A percentile compares a stretch with the other conserved stretches of the same genome.
Conservation (phyloP, 106 monocot genomes). For the Gastrodia elata region DNA sequence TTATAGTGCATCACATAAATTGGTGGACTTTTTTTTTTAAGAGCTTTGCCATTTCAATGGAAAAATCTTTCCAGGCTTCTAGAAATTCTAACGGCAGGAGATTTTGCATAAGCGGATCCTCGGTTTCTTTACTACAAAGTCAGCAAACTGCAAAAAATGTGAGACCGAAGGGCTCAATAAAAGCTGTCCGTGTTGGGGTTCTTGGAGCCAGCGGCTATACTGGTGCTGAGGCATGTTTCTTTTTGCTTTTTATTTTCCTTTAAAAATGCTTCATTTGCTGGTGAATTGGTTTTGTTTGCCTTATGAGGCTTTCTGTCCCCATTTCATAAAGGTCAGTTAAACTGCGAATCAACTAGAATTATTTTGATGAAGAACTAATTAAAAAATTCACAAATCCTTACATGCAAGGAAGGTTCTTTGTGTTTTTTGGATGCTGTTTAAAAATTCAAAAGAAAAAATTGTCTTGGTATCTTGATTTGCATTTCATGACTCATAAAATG, state of each 20-base stretch:
- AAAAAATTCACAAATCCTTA: neutral
- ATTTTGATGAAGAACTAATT: neutral
- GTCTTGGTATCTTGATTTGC: too few relatives aligned
- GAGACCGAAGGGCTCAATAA: slow-evolving; percentile 14
- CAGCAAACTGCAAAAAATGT: slow-evolving; percentile 8
- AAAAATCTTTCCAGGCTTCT: neutral
- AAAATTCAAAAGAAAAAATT: too few relatives aligned
- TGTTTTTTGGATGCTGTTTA: neutral
- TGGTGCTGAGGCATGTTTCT: slow-evolving; percentile 48
- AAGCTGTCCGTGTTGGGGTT: slow-evolving; percentile 36
- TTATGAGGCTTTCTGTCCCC: neutral
- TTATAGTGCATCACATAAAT: neutral
- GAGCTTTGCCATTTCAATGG: neutral
- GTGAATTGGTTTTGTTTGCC: neutral
- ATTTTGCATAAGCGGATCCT: slow-evolving; percentile 16
- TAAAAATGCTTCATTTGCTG: neutral
- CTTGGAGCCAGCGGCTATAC: slow-evolving; percentile 73
- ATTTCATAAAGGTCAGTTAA: neutral
- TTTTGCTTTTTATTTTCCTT: neutral
- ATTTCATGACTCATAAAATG: too few relatives aligned
- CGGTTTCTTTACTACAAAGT: slow-evolving; percentile 22
- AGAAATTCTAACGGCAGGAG: neutral
- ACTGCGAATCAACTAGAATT: neutral
- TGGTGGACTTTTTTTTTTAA: neutral
- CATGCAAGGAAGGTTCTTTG: neutral